phyloP scores from a whole-genome alignment of 2,329 filamentous ascomycete species.

The Aspergillus aculeatinus region DNA sequence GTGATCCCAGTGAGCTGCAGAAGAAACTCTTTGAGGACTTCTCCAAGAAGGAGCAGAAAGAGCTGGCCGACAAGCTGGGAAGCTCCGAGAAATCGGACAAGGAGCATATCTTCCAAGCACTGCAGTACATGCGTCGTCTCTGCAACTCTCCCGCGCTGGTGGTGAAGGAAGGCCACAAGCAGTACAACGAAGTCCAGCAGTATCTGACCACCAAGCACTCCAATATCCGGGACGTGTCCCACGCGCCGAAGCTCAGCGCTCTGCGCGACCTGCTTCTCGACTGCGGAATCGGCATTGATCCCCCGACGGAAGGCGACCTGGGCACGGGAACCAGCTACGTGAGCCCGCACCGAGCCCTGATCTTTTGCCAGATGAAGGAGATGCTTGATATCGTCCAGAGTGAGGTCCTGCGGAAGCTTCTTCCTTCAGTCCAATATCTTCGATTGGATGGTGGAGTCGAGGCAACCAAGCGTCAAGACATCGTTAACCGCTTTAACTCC shows the following conservation, averaged over 20 bases:
- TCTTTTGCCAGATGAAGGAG: conserved; percentile 99
- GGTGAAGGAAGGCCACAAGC: conserved; percentile 87
- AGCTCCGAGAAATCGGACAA: conserved; percentile 89
- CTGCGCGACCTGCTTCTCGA: conserved; percentile 93
- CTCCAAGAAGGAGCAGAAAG: conserved; percentile 86
- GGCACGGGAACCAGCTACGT: conserved; percentile 72
- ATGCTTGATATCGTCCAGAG: conserved; percentile 99
- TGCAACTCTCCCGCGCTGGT: conserved; percentile 97
- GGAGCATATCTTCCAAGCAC: conserved; percentile 96
- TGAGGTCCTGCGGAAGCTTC: conserved; percentile 82
- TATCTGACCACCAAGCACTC: conserved; percentile 77
- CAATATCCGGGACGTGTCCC: conserved; percentile 76
- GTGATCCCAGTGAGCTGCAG: conserved; percentile 92
- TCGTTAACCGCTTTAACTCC: conserved; percentile 98
- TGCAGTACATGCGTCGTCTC: conserved; percentile 99
- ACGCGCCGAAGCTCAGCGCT: conserved; percentile 90
- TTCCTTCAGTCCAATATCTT: conserved; percentile 90
- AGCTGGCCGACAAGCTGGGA: conserved; percentile 78
- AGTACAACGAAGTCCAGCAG: conserved; percentile 83
- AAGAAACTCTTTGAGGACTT: conserved; percentile 96
- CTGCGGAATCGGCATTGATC: conserved; percentile 86
- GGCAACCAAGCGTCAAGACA: conserved; percentile 89
- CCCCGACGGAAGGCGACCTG: conserved; percentile 53
- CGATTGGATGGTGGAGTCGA: conserved; percentile 94
- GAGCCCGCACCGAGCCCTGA: conserved; percentile 89